Conservation (phyloP, 1,139 yeast species). For the Protomyces arabidopsidicola region DNA sequence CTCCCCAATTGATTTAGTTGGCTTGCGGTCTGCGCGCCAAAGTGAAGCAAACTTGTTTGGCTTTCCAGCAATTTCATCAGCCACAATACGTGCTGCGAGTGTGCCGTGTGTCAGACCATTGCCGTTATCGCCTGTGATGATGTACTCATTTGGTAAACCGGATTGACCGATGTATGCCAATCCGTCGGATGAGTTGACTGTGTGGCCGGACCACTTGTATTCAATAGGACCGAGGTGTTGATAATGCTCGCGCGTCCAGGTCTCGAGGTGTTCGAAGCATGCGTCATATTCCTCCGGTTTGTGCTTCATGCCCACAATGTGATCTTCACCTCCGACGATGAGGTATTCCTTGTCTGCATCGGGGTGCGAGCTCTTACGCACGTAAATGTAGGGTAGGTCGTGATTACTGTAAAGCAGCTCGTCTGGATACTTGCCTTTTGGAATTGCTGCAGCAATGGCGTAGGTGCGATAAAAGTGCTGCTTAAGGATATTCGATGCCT, state of each 20-base stretch:
- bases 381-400: conserved; percentile 12
- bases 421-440: conserved; percentile 5
- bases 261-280: conserved; percentile 12
- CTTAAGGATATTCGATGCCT: conserved; percentile 8
- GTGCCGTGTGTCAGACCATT: conserved; percentile 23
- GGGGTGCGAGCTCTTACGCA: conserved; percentile 7
- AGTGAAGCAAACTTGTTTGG: conserved; percentile 4
- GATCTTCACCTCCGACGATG: conserved; percentile 21
- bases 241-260: conserved; percentile 14
- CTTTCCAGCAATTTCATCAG: background rate
- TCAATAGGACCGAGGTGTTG: conserved; percentile 2
- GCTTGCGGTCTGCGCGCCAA: conserved; percentile 7
- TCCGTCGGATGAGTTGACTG: conserved; percentile 10
- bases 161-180: conserved; percentile 17
- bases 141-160: conserved; percentile 9
- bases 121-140: conserved; percentile 21
- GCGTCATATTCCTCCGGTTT: conserved; percentile 1
- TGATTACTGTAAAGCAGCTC: conserved; percentile 12
- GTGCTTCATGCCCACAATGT: conserved; percentile 7
- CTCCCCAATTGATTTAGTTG: background rate
- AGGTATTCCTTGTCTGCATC: conserved; percentile 9
- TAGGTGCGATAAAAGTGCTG: conserved; percentile 16
- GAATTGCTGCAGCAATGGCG: conserved; percentile 4
- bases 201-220: conserved; percentile 23
- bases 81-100: conserved; percentile 6